phyloP scores from a whole-genome alignment of 2,329 filamentous ascomycete species.

The Neocucurbitaria cava region DNA sequence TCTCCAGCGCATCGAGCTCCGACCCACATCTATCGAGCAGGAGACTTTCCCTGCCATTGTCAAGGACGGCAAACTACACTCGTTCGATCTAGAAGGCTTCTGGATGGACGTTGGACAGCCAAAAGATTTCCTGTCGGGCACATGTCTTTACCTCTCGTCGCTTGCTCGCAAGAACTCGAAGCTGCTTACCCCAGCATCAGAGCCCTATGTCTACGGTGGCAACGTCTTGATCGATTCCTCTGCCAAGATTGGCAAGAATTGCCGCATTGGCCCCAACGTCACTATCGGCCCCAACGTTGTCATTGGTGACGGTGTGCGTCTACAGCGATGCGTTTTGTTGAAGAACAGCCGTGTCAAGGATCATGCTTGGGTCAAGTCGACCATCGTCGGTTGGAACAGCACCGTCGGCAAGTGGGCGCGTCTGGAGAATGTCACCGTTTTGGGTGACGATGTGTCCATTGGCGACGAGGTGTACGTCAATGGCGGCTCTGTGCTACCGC shows the following conservation, averaged over 20 bases:
- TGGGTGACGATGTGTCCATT: conserved; percentile 97
- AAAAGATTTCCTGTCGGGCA: conserved; percentile 96
- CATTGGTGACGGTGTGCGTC: conserved; percentile 89
- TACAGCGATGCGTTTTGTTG: conserved; percentile 91
- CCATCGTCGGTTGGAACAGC: conserved; percentile 98
- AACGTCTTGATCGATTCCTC: conserved; percentile 95
- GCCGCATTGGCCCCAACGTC: conserved; percentile 96
- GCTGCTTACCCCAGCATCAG: conserved; percentile 74
- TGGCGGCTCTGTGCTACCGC: conserved; percentile 89
- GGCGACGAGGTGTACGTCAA: conserved; percentile 99
- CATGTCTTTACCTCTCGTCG: conserved; percentile 93
- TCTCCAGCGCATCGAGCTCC: conserved; percentile 89
- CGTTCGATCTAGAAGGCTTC: conserved; percentile 95
- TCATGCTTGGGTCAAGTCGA: conserved; percentile 98
- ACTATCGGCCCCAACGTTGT: conserved; percentile 93
- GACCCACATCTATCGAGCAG: conserved; percentile 97
- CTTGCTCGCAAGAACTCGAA: conserved; percentile 90
- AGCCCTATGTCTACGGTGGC: conserved; percentile 86
- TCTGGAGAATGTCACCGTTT: conserved; percentile 96
- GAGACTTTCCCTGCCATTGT: conserved; percentile 97
- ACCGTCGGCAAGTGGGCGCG: conserved; percentile 94
- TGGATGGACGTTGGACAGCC: conserved; percentile 99
- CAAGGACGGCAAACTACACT: conserved; percentile 88
- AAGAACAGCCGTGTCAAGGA: conserved; percentile 95
- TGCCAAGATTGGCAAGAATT: conserved; percentile 97